Evolutionary conservation across 2,329 filamentous ascomycete species (phyloP).

Genomic region (Alternaria atra): DNA sequence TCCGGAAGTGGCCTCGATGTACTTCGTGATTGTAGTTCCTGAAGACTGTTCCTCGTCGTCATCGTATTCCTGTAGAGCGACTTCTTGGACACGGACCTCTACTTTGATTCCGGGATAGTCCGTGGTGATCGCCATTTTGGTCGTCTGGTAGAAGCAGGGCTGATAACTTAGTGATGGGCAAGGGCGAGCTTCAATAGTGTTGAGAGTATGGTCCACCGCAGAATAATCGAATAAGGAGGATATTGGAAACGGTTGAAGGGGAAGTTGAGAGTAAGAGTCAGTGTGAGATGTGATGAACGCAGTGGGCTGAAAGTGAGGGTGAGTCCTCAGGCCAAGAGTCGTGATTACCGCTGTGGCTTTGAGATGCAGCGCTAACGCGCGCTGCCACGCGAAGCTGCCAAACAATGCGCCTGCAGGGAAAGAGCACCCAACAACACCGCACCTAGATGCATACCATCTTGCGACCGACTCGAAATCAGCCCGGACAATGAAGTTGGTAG

Average conservation of each 20-base stretch:
- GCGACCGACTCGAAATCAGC: not conserved
- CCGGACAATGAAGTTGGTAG: not conserved
- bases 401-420: not conserved
- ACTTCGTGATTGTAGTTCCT: slow-evolving; percentile 31
- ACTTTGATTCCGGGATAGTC: slow-evolving; percentile 22
- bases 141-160: not conserved
- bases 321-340: not conserved
- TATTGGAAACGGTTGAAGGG: too few species aligned
- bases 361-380: not conserved
- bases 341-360: not conserved
- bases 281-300: not conserved
- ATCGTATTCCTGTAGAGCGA: slow-evolving; percentile 35
- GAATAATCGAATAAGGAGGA: not conserved
- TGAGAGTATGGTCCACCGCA: not conserved
- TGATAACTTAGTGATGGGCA: not conserved
- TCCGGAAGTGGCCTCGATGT: slow-evolving; percentile 42
- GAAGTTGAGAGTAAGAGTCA: not conserved
- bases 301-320: not conserved
- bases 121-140: slow-evolving; percentile 31
- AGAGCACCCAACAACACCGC: not conserved
- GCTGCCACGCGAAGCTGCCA: not conserved
- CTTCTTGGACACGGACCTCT: slow-evolving; percentile 30
- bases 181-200: not conserved
- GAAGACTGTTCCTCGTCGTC: slow-evolving; percentile 28
- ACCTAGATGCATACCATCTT: not conserved